phyloP scores from a whole-genome alignment of 768 basidiomycete genomes.

The Agaricus blazei region DNA sequence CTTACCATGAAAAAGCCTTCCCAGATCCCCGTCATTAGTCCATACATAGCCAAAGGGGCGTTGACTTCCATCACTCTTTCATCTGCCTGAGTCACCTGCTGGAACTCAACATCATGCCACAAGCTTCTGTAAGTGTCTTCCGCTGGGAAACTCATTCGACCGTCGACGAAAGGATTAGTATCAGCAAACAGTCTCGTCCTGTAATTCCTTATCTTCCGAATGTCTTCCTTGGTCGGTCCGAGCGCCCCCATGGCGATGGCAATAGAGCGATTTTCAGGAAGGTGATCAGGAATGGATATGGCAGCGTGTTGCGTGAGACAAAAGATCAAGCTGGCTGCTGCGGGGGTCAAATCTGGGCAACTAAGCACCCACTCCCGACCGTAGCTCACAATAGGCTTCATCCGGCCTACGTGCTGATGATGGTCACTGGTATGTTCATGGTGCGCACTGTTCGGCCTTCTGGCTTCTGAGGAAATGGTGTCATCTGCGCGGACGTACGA shows the following conservation, averaged over 20 bases:
- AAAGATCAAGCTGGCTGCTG: constrained; percentile 49
- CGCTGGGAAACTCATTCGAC: constrained; percentile 19
- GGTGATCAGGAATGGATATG: constrained; percentile 41
- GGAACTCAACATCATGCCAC: constrained; percentile 16
- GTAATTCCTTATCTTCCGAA: constrained; percentile 33
- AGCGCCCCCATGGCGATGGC: constrained; percentile 37
- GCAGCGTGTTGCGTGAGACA: constrained; percentile 43
- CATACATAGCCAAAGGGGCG: constrained; percentile 26
- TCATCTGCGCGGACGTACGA: neutral
- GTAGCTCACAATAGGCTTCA: constrained; percentile 4
- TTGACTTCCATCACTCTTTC: neutral
- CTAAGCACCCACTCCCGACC: constrained; percentile 10
- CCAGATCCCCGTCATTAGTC: constrained; percentile 52
- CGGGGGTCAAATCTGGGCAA: constrained; percentile 34
- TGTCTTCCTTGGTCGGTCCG: constrained; percentile 54
- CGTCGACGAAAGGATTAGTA: constrained; percentile 18
- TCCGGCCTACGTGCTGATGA: neutral
- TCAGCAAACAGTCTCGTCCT: constrained; percentile 50
- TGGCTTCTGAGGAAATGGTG: neutral
- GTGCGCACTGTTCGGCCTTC: neutral
- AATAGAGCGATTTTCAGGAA: constrained; percentile 43
- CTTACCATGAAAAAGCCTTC: constrained; percentile 56
- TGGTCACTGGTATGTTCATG: neutral
- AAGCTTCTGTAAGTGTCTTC: constrained; percentile 11
- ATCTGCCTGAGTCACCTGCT: constrained; percentile 11